Conservation (phyloP, 1,284 basidiomycete genomes). For the Ganoderma lucidum region DNA sequence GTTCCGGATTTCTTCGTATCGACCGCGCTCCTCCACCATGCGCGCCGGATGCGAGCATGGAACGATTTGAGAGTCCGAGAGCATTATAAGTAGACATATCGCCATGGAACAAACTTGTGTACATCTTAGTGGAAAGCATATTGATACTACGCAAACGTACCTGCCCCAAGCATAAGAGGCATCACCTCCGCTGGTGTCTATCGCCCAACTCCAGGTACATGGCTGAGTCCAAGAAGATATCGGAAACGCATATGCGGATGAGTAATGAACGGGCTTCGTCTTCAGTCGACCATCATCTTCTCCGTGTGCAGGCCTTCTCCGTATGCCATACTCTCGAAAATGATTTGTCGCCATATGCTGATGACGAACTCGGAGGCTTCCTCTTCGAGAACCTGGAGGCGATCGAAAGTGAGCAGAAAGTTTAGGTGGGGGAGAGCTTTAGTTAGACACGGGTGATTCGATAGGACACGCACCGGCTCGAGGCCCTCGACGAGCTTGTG, state of each 20-base stretch:
- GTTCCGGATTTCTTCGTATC: constrained; percentile 18
- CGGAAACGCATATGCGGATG: background rate
- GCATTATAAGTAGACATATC: constrained; percentile 33
- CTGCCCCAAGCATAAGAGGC: constrained; percentile 38
- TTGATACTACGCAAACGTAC: constrained; percentile 44
- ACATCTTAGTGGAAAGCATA: constrained; percentile 40
- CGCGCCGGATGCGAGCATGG: constrained; percentile 1
- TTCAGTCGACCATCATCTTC: constrained; percentile 74
- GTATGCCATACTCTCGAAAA: constrained; percentile 91
- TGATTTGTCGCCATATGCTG: constrained; percentile 86
- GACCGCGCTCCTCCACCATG: constrained; percentile 13
- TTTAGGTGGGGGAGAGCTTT: background rate
- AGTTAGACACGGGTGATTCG: constrained; percentile 6
- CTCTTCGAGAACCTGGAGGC: constrained; percentile 82
- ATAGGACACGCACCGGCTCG: constrained; percentile 75
- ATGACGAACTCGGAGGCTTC: constrained; percentile 82
- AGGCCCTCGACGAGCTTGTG: constrained; percentile 86
- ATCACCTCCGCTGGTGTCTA: constrained; percentile 12
- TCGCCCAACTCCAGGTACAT: constrained; percentile 10
- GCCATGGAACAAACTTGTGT: constrained; percentile 36
- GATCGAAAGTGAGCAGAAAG: constrained; percentile 14
- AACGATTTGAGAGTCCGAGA: constrained; percentile 19
- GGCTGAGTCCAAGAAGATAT: constrained; percentile 9
- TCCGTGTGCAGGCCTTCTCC: constrained; percentile 84
- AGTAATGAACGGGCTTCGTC: background rate